A percentile compares a stretch with the other conserved stretches of the same genome.
These are phyloP conservation scores for Aureobasidium sp. DNA, from an alignment of 2,329 filamentous ascomycete genomes.

Conservation along the genomic window DNA sequence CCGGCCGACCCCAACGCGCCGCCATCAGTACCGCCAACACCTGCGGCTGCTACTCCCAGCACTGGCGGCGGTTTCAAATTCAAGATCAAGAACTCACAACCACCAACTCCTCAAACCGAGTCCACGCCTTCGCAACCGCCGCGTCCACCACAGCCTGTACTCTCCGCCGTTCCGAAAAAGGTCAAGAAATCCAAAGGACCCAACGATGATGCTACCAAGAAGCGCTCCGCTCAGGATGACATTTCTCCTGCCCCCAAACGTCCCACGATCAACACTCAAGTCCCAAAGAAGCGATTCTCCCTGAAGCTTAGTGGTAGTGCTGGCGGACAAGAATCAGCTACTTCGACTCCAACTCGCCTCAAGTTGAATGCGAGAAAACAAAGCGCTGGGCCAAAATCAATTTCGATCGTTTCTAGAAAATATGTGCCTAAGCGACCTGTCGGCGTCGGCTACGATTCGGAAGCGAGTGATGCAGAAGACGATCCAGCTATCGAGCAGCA, in stretches of 20 bases:
- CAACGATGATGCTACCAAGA: slow-evolving; percentile 28
- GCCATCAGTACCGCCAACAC: slow-evolving; percentile 15
- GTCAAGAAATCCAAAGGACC: slow-evolving; percentile 28
- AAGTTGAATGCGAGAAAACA: slow-evolving; percentile 11
- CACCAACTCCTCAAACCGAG: slow-evolving; percentile 24
- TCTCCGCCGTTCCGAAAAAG: slow-evolving; percentile 19
- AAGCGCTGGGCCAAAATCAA: slow-evolving; percentile 19
- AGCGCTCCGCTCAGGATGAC: slow-evolving; percentile 29
- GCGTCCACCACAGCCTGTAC: neutral
- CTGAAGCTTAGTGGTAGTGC: slow-evolving; percentile 25
- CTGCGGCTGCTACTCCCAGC: slow-evolving; percentile 21
- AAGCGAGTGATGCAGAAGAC: slow-evolving; percentile 79
- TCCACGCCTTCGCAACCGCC: slow-evolving; percentile 16
- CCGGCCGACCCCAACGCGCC: slow-evolving; percentile 15
- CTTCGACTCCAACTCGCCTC: slow-evolving; percentile 1
- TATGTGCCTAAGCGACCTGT: slow-evolving; percentile 60
- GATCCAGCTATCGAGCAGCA: slow-evolving; percentile 88
- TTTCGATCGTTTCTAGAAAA: slow-evolving; percentile 21
- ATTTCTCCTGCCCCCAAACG: slow-evolving; percentile 28
- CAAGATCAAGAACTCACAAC: slow-evolving; percentile 32
- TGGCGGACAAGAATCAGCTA: neutral
- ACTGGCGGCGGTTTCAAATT: slow-evolving; percentile 24
- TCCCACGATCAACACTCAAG: slow-evolving; percentile 20
- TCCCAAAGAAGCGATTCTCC: slow-evolving; percentile 24
- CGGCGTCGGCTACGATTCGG: slow-evolving; percentile 93